A percentile compares a stretch with the other conserved stretches of the same genome.
These are phyloP conservation scores for Mortierella sp. DNA, from an alignment of 371 early-diverging fungal genomes.

Conservation along the genomic window DNA sequence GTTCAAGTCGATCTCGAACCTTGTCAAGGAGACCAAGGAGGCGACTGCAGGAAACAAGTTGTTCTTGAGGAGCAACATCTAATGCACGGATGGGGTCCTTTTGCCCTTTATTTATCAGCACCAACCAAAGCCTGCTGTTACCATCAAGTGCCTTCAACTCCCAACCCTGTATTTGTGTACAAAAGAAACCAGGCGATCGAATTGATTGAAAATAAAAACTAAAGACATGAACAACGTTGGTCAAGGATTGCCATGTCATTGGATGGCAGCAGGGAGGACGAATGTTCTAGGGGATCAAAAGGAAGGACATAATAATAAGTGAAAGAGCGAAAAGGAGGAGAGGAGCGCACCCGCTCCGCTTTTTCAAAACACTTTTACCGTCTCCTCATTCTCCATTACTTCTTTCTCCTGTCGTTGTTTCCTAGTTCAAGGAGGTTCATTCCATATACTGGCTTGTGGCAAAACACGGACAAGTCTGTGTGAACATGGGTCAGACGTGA, in stretches of 20 bases:
- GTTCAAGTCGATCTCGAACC: constrained; percentile 82
- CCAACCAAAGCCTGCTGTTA: too few species aligned
- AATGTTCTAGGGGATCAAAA: background rate
- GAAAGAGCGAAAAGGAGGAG: background rate
- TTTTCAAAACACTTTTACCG: background rate
- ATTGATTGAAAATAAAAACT: background rate
- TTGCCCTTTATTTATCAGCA: background rate
- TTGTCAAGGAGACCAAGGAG: constrained; percentile 87
- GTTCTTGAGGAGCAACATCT: constrained; percentile 63
- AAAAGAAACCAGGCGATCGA: background rate
- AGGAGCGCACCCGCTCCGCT: background rate
- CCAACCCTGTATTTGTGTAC: background rate
- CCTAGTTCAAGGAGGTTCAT: background rate
- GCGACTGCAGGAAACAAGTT: constrained; percentile 75
- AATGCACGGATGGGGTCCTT: background rate
- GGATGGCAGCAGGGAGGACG: background rate
- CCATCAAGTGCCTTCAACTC: background rate
- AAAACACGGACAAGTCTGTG: constrained; percentile 5
- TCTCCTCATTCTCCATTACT: background rate
- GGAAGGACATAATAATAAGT: too few species aligned
- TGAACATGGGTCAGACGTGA: background rate
- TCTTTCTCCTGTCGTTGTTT: background rate
- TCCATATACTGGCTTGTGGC: background rate
- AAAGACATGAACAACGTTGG: background rate
- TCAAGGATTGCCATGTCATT: background rate